Conservation (phyloP, 192 early-diverging fungal genomes). For the Linnemannia schmuckeri region DNA sequence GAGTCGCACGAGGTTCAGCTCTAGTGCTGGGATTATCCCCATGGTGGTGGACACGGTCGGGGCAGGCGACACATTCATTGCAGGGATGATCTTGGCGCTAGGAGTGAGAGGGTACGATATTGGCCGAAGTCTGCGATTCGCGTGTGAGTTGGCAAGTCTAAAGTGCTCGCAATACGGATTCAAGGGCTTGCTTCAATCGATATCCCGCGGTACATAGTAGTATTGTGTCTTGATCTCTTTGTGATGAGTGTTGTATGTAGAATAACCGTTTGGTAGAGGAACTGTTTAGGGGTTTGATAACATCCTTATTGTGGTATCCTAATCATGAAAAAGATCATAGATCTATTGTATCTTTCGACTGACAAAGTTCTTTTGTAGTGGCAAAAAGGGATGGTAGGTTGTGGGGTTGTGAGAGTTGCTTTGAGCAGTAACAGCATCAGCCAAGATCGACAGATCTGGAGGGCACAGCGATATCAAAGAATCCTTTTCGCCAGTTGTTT, state of each 20-base stretch:
- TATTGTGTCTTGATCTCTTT: neutral
- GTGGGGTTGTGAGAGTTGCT: neutral
- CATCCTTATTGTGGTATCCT: neutral
- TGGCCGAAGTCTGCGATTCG: slow-evolving; percentile 53
- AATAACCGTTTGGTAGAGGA: neutral
- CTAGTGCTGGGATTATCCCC: slow-evolving; percentile 43
- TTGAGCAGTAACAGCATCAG: neutral
- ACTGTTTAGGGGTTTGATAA: neutral
- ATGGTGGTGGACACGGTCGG: slow-evolving; percentile 64
- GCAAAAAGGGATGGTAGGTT: neutral
- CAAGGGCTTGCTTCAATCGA: slow-evolving; percentile 32
- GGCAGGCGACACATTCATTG: slow-evolving; percentile 70
- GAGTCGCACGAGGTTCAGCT: slow-evolving; percentile 43
- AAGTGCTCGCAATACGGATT: slow-evolving; percentile 68
- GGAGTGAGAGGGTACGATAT: slow-evolving; percentile 46
- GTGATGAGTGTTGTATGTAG: neutral
- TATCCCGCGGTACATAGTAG: slow-evolving; percentile 15
- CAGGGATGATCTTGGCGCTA: slow-evolving; percentile 62
- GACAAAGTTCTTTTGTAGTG: neutral
- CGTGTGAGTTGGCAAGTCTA: slow-evolving; percentile 61
- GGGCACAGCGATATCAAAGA: neutral
- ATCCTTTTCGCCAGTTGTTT: too few species aligned
- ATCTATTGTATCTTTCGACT: neutral
- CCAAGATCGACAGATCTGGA: neutral
- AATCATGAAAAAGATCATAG: neutral